Evolutionary conservation across 352 stramenopile genomes (phyloP).

Genomic region (Globisporangium barbulae): DNA sequence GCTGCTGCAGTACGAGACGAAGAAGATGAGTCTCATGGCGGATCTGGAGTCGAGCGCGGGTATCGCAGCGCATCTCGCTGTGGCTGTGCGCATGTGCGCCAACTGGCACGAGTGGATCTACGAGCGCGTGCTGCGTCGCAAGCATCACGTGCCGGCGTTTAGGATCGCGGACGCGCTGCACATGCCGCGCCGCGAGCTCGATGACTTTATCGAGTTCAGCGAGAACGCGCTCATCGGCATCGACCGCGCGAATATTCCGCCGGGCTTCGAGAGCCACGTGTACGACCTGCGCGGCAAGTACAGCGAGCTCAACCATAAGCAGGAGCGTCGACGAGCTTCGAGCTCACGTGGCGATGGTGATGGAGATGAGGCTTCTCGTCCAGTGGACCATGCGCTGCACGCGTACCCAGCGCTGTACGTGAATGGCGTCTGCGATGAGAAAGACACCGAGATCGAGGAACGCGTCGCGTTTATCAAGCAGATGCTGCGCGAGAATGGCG

Average conservation of each 20-base stretch:
- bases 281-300: constrained; percentile 29
- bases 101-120: constrained; percentile 85
- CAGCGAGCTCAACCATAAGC: constrained; percentile 6
- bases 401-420: constrained; percentile 55
- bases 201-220: constrained; percentile 51
- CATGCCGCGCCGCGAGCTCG: constrained; percentile 42
- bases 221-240: constrained; percentile 34
- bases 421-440: constrained; percentile 47
- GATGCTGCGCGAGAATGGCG: constrained; percentile 7
- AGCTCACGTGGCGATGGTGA: not conserved
- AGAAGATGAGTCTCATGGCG: not conserved
- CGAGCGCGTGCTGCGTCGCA: constrained; percentile 26
- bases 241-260: constrained; percentile 37
- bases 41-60: constrained; percentile 35
- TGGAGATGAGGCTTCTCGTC: constrained; percentile 7
- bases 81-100: constrained; percentile 65
- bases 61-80: constrained; percentile 61
- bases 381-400: constrained; percentile 32
- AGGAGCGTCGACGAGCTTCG: not conserved
- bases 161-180: constrained; percentile 10
- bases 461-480: constrained; percentile 35
- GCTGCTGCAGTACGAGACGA: constrained; percentile 18
- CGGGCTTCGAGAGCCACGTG: constrained; percentile 41
- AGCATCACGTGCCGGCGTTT: constrained; percentile 23
- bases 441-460: constrained; percentile 47